Percentiles rank a stretch among this genome's conserved stretches.
Conservation (phyloP, 2,329 filamentous ascomycete species). For the Colletotrichum tofieldiae region DNA sequence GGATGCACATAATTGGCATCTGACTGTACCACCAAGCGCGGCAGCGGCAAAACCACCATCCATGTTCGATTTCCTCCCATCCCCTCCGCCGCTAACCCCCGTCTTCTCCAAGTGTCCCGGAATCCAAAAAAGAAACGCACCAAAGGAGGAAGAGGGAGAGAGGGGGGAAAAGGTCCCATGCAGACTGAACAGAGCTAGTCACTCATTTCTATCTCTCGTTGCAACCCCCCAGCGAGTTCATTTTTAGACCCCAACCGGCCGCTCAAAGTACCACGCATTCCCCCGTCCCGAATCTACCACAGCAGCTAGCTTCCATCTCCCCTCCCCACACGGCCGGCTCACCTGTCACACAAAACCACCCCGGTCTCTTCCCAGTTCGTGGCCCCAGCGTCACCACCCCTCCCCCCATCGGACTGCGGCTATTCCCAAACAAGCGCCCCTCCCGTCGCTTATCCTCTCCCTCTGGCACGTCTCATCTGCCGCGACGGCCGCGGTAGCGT, state of each 20-base stretch:
- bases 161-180: conserved; percentile 21
- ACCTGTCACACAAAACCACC: background rate
- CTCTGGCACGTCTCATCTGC: conserved; percentile 15
- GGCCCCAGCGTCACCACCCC: background rate
- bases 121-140: conserved; percentile 20
- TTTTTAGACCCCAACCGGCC: conserved; percentile 38
- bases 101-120: background rate
- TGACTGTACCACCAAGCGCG: conserved; percentile 25
- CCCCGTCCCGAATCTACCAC: background rate
- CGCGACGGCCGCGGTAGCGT: conserved; percentile 15
- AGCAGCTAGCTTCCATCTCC: background rate
- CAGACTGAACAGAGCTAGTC: background rate
- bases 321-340: background rate
- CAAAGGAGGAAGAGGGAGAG: background rate
- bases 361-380: background rate
- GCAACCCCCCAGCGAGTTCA: conserved; percentile 8
- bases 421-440: conserved; percentile 9
- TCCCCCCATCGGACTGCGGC: background rate
- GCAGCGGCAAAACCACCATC: conserved; percentile 18
- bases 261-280: background rate
- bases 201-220: background rate
- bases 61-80: background rate
- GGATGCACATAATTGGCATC: conserved; percentile 15
- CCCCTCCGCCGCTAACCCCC: background rate
- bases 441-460: background rate